Conservation (phyloP, 192 early-diverging fungal species). For the Phlyctochytrium arcticum region DNA sequence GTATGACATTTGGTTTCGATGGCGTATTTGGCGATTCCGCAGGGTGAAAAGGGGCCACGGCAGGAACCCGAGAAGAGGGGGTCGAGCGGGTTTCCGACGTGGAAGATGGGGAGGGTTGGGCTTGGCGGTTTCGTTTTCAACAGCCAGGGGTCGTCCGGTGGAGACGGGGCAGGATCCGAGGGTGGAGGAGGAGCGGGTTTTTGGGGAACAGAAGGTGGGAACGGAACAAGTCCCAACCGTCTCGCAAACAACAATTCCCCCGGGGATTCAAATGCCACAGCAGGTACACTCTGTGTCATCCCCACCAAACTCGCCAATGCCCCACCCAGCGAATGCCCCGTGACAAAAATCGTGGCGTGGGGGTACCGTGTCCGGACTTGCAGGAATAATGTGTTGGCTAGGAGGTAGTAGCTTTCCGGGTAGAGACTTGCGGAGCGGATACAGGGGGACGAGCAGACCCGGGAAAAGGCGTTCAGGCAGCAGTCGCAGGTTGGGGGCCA, state of each 20-base stretch:
- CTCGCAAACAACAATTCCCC: constrained; percentile 76
- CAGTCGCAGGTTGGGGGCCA: constrained; percentile 28
- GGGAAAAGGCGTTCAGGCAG: not conserved
- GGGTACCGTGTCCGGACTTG: constrained; percentile 59
- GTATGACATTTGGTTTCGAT: constrained; percentile 83
- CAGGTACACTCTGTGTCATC: constrained; percentile 77
- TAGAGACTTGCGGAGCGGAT: constrained; percentile 17
- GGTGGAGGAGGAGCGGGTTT: not conserved
- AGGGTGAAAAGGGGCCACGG: constrained; percentile 54
- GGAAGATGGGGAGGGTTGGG: constrained; percentile 64
- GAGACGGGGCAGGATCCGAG: no score
- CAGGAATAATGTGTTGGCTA: constrained; percentile 53
- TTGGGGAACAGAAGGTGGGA: no score
- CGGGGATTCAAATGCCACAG: constrained; percentile 76
- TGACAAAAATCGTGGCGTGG: constrained; percentile 60
- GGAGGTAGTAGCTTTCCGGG: constrained; percentile 34
- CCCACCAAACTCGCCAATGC: constrained; percentile 68
- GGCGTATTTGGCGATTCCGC: constrained; percentile 66
- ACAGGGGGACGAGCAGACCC: constrained; percentile 17
- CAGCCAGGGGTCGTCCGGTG: constrained; percentile 11
- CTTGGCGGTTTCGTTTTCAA: no score
- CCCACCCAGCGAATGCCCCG: constrained; percentile 61
- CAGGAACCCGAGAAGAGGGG: constrained; percentile 88
- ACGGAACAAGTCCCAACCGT: constrained; percentile 72
- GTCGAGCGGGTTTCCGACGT: constrained; percentile 88